Evolutionary conservation across 495 filamentous ascomycete species (phyloP).

Genomic region (Penicillium antarcticum): DNA sequence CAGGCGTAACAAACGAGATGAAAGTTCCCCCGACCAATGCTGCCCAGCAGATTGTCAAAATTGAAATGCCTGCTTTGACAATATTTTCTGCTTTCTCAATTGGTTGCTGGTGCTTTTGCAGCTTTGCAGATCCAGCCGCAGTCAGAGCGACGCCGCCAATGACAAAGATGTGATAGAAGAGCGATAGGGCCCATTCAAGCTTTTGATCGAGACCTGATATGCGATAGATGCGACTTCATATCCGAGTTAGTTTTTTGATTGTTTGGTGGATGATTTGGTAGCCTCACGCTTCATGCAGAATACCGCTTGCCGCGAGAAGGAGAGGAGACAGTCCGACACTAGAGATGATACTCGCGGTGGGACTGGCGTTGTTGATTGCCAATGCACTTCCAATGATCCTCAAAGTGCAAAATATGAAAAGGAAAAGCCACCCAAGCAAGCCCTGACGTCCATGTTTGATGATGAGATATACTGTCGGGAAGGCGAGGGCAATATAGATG

Average conservation of each 20-base stretch:
- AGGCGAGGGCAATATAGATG: conserved; percentile 31
- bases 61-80: conserved; percentile 1
- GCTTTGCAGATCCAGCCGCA: conserved; percentile 4
- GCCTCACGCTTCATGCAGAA: conserved; percentile 42
- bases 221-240: not conserved
- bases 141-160: conserved; percentile 1
- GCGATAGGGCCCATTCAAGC: not conserved
- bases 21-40: not conserved
- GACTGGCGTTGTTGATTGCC: conserved; percentile 19
- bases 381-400: conserved; percentile 34
- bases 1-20: not conserved
- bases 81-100: not conserved
- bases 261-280: not conserved
- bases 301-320: conserved; percentile 31
- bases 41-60: conserved; percentile 2
- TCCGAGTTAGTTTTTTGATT: not conserved
- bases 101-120: not conserved
- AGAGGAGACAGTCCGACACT: conserved; percentile 44
- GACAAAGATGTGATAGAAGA: conserved; percentile 5
- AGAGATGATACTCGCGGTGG: conserved; percentile 31
- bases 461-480: conserved; percentile 28
- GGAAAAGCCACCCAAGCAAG: conserved; percentile 37
- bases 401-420: conserved; percentile 35
- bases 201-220: not conserved
- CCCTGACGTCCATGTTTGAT: conserved; percentile 31